These are phyloP conservation scores for Alternaria tenuissima DNA, from an alignment of 2,329 filamentous ascomycete species.

Conservation along the genomic window DNA sequence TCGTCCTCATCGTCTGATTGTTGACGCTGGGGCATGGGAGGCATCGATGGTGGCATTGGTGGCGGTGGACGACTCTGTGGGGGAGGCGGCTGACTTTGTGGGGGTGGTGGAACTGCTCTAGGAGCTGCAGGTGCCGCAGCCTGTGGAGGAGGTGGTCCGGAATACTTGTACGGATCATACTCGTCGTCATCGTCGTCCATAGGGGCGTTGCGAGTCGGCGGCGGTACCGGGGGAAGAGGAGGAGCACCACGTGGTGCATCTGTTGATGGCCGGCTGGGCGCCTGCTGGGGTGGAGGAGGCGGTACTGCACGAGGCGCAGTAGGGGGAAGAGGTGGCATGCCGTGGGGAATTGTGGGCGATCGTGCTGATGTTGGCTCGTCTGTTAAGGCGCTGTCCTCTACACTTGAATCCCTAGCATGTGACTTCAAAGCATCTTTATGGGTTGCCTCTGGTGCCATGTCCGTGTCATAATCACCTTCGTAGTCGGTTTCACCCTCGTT, in stretches of 20 bases:
- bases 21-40: conserved; percentile 39
- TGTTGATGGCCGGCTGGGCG: conserved; percentile 64
- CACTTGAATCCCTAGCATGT: conserved; percentile 77
- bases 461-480: conserved; percentile 97
- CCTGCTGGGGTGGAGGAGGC: conserved; percentile 65
- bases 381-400: conserved; percentile 69
- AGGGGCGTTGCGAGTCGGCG: conserved; percentile 62
- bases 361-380: conserved; percentile 61
- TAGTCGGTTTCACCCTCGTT: conserved; percentile 90
- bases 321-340: conserved; percentile 48
- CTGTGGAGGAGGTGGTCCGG: conserved; percentile 22
- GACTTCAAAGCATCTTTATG: conserved; percentile 92
- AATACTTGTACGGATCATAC: conserved; percentile 72
- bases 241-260: conserved; percentile 76
- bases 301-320: conserved; percentile 58
- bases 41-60: conserved; percentile 48
- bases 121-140: conserved; percentile 41
- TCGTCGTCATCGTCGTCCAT: conserved; percentile 62
- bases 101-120: conserved; percentile 49
- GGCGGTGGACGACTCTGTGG: conserved; percentile 42
- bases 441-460: conserved; percentile 91
- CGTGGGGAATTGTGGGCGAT: conserved; percentile 46
- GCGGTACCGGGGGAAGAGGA: conserved; percentile 71
- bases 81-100: conserved; percentile 40
- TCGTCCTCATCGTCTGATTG: conserved; percentile 49